Base-by-base conservation (phyloP, 345 rosid genomes). In the Linum trigynum region DNA sequence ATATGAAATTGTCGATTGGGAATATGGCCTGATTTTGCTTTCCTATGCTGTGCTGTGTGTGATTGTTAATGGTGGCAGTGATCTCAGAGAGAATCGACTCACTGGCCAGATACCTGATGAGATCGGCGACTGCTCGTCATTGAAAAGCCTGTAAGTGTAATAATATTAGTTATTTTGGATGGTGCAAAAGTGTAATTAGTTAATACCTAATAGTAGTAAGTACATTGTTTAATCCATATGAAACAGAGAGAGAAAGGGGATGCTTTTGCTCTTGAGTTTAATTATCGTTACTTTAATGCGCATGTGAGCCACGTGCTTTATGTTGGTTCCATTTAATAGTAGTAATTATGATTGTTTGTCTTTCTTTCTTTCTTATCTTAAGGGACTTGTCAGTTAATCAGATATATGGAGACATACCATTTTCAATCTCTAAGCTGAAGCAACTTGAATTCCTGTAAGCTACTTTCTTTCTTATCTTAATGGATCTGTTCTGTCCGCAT, bases 21-120 rank as follows among this genome's bases (percentile, higher is more conserved):
- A 16, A 23, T 5, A 64, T 57, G 42, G 12, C 60, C 5, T 38
- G 38, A 3, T 9, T 16, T 45, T 50, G 48, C 2, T 8, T 56
- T n/a, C 10, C 23, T 61, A 37, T 6, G 45, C 23, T 36, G 11
- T n/a, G 38, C 32, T 23, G 32, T 58, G 3, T 69, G 51, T 66
- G 3, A 70, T 66, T 36, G 45, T 72, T 64, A 41, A 39, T 8
- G 14, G 14, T 48, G 53, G 53, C 69, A 94, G 97, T 66, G 97
- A 88, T 76, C 86, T 94, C 7, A 79, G 78, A 67, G 87, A 86
- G 45, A 94, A 94, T 74, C 84, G 69, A 58, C 85, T 90, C 32
- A 80, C 92, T 2, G 97, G 99, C 16, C 99, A 94, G 76, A 94
- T 94, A 55, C 99, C 97, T 38, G 97, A 88, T 67, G 99, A 94